phyloP scores from a whole-genome alignment of 148 eudicot species.

The Rhododendron mucronatum region DNA sequence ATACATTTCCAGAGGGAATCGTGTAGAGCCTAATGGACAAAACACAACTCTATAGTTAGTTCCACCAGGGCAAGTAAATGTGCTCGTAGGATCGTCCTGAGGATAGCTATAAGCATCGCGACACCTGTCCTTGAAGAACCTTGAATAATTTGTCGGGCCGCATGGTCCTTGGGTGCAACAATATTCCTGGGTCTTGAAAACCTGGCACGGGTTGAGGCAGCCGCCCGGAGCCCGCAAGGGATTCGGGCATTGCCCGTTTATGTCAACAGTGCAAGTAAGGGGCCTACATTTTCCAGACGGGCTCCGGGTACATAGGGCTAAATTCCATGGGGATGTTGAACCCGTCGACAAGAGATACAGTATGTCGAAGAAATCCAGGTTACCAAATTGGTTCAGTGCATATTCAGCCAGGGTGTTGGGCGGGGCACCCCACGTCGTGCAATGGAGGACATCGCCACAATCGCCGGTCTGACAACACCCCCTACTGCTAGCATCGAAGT shows the following conservation, averaged over 20 bases:
- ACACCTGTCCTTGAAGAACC: conserved; percentile 27
- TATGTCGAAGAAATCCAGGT: conserved; percentile 52
- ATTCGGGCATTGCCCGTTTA: conserved; percentile 25
- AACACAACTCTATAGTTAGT: conserved; percentile 40
- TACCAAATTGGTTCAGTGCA: conserved; percentile 15
- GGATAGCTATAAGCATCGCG: conserved; percentile 44
- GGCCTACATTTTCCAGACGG: not conserved
- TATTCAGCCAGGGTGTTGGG: conserved; percentile 17
- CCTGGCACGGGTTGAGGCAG: conserved; percentile 36
- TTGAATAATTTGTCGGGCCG: conserved; percentile 19
- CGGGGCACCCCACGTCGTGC: conserved; percentile 11
- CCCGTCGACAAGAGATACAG: conserved; percentile 52
- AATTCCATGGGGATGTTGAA: conserved; percentile 52
- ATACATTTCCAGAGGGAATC: conserved; percentile 1
- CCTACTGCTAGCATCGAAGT: conserved; percentile 19
- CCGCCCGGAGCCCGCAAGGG: conserved; percentile 14
- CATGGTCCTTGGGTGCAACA: conserved; percentile 26
- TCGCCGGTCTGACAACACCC: conserved; percentile 28
- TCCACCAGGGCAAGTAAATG: conserved; percentile 39
- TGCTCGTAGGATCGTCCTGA: conserved; percentile 42
- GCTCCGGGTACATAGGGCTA: conserved; percentile 15
- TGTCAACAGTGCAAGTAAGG: conserved; percentile 13
- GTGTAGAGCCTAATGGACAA: conserved; percentile 23
- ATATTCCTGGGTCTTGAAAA: conserved; percentile 24
- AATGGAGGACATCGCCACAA: conserved; percentile 19